Evolutionary conservation across 495 filamentous ascomycete species (phyloP).

Genomic region (Penicillium salamii): DNA sequence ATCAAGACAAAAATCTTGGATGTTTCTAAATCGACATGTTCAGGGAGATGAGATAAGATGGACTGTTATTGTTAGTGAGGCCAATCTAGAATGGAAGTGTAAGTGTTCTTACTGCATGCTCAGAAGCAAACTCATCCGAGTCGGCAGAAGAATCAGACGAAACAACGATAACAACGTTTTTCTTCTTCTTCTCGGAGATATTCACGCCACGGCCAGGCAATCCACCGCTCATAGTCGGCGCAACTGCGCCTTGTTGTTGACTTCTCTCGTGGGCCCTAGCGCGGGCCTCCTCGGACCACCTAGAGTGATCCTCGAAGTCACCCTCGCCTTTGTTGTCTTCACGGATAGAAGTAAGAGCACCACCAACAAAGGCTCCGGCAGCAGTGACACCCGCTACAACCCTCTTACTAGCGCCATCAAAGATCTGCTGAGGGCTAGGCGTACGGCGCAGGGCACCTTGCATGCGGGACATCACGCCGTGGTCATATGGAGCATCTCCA

Average conservation of each 20-base stretch:
- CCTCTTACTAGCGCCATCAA: conserved; percentile 72
- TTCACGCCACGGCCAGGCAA: conserved; percentile 20
- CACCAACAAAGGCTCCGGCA: conserved; percentile 75
- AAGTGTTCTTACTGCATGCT: conserved; percentile 72
- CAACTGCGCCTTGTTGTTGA: conserved; percentile 21
- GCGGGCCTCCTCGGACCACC: conserved; percentile 81
- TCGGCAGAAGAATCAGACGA: conserved; percentile 63
- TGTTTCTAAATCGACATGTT: conserved; percentile 62
- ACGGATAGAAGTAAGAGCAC: conserved; percentile 75
- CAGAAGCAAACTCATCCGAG: conserved; percentile 58
- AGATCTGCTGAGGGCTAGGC: conserved; percentile 84
- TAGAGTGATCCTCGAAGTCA: conserved; percentile 76
- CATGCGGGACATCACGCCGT: conserved; percentile 72
- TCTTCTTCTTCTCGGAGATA: conserved; percentile 54
- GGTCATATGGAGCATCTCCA: conserved; percentile 45
- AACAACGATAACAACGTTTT: conserved; percentile 80
- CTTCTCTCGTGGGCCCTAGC: conserved; percentile 36
- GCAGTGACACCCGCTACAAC: conserved; percentile 78
- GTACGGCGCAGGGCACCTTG: conserved; percentile 81
- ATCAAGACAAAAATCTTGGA: conserved; percentile 82
- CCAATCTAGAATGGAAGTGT: neutral
- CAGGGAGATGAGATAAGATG: conserved; percentile 82
- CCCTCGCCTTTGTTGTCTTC: conserved; percentile 77
- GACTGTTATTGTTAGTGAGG: conserved; percentile 55
- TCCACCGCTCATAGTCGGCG: conserved; percentile 31